Percentiles rank a stretch among this genome's conserved stretches.
These are phyloP conservation scores for Dentipellis sp. DNA, from an alignment of 768 basidiomycete genomes.

Conservation along the genomic window DNA sequence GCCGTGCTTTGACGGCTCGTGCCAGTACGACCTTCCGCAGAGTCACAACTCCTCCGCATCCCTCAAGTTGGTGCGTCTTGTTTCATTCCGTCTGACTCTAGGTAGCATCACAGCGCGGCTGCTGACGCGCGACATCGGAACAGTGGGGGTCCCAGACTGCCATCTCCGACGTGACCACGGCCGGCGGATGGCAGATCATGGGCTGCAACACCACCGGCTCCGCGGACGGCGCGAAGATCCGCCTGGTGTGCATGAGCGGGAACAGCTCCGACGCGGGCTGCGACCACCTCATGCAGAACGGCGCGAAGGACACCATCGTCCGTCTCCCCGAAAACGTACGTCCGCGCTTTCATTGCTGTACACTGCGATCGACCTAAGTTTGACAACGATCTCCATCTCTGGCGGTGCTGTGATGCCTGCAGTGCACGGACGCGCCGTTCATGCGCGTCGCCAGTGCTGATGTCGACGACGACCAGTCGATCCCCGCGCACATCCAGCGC, in stretches of 20 bases:
- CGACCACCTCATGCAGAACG: conserved; percentile 8
- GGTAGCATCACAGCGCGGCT: not conserved
- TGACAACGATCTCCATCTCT: not conserved
- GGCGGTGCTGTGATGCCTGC: not conserved
- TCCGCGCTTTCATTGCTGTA: not conserved
- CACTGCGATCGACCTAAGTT: not conserved
- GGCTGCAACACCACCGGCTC: conserved; percentile 7
- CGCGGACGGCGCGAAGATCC: not conserved
- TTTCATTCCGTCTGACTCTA: too few relatives aligned
- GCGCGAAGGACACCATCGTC: conserved; percentile 10
- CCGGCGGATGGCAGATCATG: conserved; percentile 16
- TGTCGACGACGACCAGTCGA: not conserved
- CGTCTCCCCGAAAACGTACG: conserved; percentile 8
- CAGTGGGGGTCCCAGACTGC: conserved; percentile 2
- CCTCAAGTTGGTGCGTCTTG: not conserved
- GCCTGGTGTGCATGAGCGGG: conserved; percentile 4
- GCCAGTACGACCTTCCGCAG: not conserved
- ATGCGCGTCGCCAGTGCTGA: not conserved
- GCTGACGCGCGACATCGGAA: not conserved
- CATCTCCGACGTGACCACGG: conserved; percentile 15
- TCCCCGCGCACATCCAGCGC: not conserved
- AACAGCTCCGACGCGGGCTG: conserved; percentile 1
- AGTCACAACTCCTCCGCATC: not conserved
- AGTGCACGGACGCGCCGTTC: not conserved
- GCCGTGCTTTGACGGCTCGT: not conserved